These are phyloP conservation scores for Camillea tinctor DNA, from an alignment of 2,329 filamentous ascomycete species.

Conservation along the genomic window DNA sequence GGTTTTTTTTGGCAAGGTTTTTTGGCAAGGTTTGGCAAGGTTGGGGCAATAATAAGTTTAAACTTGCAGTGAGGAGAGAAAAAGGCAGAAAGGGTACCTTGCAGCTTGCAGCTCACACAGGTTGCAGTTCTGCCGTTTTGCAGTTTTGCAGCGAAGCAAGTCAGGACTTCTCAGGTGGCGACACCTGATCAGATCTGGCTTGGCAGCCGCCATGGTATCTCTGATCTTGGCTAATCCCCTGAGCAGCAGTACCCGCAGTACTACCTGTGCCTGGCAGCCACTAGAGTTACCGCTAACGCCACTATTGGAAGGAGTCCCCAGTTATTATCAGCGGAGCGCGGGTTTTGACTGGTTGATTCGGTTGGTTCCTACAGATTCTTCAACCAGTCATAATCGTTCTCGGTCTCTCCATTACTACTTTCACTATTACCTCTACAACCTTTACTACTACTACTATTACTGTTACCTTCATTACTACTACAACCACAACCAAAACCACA, in stretches of 20 bases:
- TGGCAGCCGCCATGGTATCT: not conserved
- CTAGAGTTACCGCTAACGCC: not conserved
- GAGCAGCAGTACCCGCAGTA: not conserved
- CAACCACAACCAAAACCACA: no score
- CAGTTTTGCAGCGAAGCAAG: no score
- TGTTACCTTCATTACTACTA: no score
- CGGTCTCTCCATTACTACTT: no score
- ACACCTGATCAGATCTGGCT: not conserved
- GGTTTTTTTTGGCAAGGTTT: no score
- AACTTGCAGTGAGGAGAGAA: no score
- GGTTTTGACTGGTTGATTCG: not conserved
- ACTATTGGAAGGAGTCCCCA: not conserved
- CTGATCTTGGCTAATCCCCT: slow-evolving; percentile 1
- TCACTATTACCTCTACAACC: no score
- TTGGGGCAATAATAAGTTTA: no score
- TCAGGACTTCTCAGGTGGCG: not conserved
- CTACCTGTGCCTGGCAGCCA: not conserved
- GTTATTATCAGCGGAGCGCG: not conserved
- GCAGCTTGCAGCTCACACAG: not conserved
- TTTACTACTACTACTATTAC: no score
- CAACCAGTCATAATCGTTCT: not conserved
- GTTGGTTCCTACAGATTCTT: not conserved
- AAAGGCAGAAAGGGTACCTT: no score
- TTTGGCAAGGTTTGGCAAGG: no score
- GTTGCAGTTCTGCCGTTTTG: no score